phyloP scores from a whole-genome alignment of 1,284 basidiomycete genomes.

The Trichosporon faecale region DNA sequence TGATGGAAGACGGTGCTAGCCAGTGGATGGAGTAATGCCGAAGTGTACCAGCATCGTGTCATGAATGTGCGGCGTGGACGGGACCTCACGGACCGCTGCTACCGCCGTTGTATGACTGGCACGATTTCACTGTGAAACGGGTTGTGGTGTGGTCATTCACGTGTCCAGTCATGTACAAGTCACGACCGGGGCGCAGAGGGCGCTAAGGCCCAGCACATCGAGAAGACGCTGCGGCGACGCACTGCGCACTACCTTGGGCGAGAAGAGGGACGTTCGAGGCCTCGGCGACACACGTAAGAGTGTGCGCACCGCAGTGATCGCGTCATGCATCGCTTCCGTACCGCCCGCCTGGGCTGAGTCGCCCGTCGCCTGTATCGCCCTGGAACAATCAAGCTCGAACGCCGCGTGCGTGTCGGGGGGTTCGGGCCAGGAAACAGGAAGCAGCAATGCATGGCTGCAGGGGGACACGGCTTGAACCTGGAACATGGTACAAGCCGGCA shows the following conservation, averaged over 20 bases:
- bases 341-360: not conserved
- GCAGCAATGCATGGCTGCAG: not conserved
- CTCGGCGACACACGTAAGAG: not conserved
- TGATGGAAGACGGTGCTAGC: not conserved
- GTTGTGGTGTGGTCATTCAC: not conserved
- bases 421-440: not conserved
- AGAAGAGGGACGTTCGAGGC: not conserved
- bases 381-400: not conserved
- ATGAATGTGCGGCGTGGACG: not conserved
- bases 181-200: not conserved
- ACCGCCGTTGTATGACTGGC: not conserved
- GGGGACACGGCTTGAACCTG: not conserved
- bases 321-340: not conserved
- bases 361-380: not conserved
- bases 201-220: not conserved
- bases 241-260: not conserved
- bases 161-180: not conserved
- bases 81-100: not conserved
- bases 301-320: not conserved
- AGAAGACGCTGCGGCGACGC: not conserved
- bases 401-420: not conserved
- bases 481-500: constrained; percentile 5
- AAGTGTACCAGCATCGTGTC: not conserved
- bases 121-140: not conserved
- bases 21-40: not conserved